phyloP scores from a whole-genome alignment of 2,329 filamentous ascomycete genomes.

The Sporothrix phasma region DNA sequence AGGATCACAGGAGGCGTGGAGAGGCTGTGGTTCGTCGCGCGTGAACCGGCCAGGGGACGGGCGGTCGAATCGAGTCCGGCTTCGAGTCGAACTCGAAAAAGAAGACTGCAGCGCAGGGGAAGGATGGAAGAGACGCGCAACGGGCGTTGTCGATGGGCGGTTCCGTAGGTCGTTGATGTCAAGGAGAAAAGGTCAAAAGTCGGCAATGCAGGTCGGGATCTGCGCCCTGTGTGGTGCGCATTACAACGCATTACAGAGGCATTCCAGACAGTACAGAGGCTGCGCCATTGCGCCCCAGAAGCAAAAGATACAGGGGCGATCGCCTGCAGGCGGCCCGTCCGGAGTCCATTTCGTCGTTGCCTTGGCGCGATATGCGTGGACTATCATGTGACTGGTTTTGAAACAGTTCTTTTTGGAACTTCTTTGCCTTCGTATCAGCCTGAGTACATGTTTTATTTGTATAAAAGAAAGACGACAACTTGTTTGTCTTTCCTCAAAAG shows the following conservation, averaged over 20 bases:
- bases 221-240: not conserved
- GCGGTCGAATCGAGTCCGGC: not conserved
- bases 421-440: too few relatives aligned
- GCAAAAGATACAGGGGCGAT: slow-evolving; percentile 1
- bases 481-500: too few relatives aligned
- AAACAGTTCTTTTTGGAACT: too few relatives aligned
- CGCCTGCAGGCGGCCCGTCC: not conserved
- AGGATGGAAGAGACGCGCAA: not conserved
- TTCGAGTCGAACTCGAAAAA: not conserved
- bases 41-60: too few relatives aligned
- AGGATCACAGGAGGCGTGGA: not conserved
- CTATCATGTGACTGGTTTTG: not conserved
- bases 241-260: too few relatives aligned
- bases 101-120: not conserved
- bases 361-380: not conserved
- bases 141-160: not conserved
- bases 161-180: not conserved
- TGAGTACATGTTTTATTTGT: too few relatives aligned
- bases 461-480: too few relatives aligned
- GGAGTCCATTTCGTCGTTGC: not conserved
- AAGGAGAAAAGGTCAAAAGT: not conserved
- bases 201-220: not conserved
- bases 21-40: not conserved
- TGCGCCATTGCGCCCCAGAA: not conserved
- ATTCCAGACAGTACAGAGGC: too few relatives aligned